Percentiles rank a stretch among this genome's conserved stretches.
phyloP scores from a whole-genome alignment of 129 eudicot species.

The Tagetes erecta region DNA sequence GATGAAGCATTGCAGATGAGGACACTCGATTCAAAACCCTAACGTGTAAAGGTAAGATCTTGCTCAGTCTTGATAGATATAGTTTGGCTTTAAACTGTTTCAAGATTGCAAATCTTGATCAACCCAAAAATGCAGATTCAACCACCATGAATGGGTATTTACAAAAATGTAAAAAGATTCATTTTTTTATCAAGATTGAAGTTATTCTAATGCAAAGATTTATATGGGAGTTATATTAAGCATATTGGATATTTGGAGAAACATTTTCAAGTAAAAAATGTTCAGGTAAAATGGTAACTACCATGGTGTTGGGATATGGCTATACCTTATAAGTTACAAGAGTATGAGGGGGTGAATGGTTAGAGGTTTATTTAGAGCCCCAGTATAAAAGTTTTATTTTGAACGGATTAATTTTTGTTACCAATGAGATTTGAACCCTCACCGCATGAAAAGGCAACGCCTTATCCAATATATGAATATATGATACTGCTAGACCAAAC shows the following conservation, averaged over 20 bases:
- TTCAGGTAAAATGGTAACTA: constrained; percentile 52
- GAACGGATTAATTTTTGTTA: too few relatives aligned
- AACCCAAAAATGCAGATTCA: constrained; percentile 43
- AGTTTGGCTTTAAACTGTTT: constrained; percentile 60
- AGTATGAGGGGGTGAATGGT: not conserved
- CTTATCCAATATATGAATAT: too few relatives aligned
- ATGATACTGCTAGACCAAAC: too few relatives aligned
- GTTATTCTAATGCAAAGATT: constrained; percentile 28
- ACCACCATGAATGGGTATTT: constrained; percentile 57
- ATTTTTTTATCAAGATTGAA: constrained; percentile 44
- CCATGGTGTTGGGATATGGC: constrained; percentile 80
- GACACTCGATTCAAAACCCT: constrained; percentile 67
- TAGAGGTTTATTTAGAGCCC: too few relatives aligned
- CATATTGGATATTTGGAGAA: constrained; percentile 77
- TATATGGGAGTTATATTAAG: constrained; percentile 44
- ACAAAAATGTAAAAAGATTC: constrained; percentile 68
- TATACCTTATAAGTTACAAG: constrained; percentile 71
- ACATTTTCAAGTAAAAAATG: constrained; percentile 51
- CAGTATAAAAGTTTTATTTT: too few relatives aligned
- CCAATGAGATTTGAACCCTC: too few relatives aligned
- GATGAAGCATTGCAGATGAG: constrained; percentile 70
- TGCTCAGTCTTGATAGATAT: constrained; percentile 62
- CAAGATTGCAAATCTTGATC: constrained; percentile 55
- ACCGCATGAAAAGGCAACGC: too few relatives aligned
- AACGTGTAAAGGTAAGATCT: constrained; percentile 72